Evolutionary conservation across 208 protist genomes (phyloP).

Genomic region (Leishmania amazonensis): DNA sequence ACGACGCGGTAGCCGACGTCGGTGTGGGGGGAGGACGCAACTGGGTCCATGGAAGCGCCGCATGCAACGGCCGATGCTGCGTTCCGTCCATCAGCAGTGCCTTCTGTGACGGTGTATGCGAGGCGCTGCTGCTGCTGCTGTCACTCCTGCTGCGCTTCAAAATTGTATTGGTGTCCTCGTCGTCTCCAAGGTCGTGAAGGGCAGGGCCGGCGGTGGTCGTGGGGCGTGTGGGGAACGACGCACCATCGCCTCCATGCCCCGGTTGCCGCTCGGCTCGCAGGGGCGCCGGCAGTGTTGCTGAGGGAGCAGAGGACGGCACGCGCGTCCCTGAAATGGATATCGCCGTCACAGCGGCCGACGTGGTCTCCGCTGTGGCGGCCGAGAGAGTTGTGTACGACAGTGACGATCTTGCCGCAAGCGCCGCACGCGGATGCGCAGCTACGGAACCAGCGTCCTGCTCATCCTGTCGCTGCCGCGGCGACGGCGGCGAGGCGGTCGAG

Average conservation of each 20-base stretch:
- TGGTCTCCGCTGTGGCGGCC: background rate
- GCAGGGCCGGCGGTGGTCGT: background rate
- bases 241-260: background rate
- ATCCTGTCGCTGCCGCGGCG: background rate
- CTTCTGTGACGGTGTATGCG: background rate
- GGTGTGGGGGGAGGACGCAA: background rate
- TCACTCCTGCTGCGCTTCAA: background rate
- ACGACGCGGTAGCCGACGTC: background rate
- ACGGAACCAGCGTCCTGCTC: background rate
- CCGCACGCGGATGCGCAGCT: background rate
- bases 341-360: background rate
- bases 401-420: background rate
- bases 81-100: background rate
- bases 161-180: background rate
- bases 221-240: too few relatives aligned
- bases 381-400: slow-evolving; percentile 1
- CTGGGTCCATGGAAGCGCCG: background rate
- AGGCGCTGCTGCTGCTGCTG: background rate
- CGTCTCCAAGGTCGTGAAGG: background rate
- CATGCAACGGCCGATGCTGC: background rate
- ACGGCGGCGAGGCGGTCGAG: background rate
- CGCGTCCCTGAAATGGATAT: background rate
- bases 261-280: background rate
- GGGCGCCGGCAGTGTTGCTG: background rate
- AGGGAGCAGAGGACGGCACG: background rate